Conservation (phyloP, 495 filamentous ascomycete species). For the Tuber indicum region DNA sequence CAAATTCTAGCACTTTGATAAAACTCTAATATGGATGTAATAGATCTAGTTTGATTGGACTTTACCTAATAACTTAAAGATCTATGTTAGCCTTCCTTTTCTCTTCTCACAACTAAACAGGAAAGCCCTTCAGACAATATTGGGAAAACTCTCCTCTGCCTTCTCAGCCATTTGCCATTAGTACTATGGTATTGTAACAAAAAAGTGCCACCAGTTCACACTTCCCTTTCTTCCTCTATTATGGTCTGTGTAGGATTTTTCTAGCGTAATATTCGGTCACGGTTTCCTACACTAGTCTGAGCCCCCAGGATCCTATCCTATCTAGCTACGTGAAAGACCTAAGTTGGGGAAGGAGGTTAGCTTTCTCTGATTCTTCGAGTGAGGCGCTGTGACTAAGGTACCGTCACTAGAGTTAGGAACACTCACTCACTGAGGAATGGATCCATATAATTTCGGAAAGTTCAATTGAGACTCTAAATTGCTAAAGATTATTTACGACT, state of each 20-base stretch:
- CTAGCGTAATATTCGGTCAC: neutral
- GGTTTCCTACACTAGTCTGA: neutral
- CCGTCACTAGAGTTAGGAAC: too few species aligned
- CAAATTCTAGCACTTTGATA: too few species aligned
- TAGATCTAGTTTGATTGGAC: too few species aligned
- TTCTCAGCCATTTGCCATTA: neutral
- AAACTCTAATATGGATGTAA: too few species aligned
- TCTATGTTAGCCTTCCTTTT: neutral
- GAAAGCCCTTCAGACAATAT: neutral
- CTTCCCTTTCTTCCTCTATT: neutral
- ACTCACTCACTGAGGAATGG: neutral
- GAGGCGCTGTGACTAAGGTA: neutral
- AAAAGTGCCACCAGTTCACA: neutral
- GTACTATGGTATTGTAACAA: too few species aligned
- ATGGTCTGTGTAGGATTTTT: neutral
- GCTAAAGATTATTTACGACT: too few species aligned
- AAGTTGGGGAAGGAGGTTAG: too few species aligned
- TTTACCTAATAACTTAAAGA: too few species aligned
- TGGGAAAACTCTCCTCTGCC: neutral
- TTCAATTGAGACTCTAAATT: neutral
- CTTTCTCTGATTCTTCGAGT: neutral
- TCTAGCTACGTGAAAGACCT: neutral
- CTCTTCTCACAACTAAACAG: neutral
- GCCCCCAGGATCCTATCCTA: neutral
- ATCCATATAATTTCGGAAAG: too few species aligned